Evolutionary conservation across 2,329 filamentous ascomycete species (phyloP), one percentile per base, ranked within the genome.

Genomic region (Cordyceps farinosa): DNA sequence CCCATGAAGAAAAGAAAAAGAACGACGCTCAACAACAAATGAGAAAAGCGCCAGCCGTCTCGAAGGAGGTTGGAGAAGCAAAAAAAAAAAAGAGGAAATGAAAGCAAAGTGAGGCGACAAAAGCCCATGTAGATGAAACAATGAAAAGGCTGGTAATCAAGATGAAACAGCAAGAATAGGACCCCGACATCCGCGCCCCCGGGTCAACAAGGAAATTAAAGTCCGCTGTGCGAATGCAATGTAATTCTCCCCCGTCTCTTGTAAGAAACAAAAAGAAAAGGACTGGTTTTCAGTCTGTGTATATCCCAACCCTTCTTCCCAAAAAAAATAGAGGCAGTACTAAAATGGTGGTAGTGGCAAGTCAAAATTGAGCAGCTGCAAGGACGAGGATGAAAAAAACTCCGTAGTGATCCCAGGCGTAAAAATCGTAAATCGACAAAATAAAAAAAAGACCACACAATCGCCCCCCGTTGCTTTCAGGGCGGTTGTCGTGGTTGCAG

Each of bases 391-490:
- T 22, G n/a, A 10, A 34, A n/a, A 48, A 30, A 56, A 62, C 60
- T 62, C 51, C 60, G 2, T 22, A n/a, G 3, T 50, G 15, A 50
- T 32, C 51, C 51, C 51, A 55, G 51, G 51, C 60, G 36, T 62
- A 55, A 55, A 50, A 48, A 22, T 62, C 60, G 52, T 62, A 32
- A 55, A 30, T 9, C 7, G 42, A 17, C 44, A 30, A 27, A 55
- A 48, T 13, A 34, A 45, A 50, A 62, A 62, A 13, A 42, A 27
- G 10, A 10, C 22, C 22, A 22, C 22, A 22, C 22, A 22, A 22
- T 22, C 22, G 22, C 22, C 22, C 1, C 22, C 22, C 22, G 1
- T 22, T 22, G 22, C 22, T 22, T 22, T 22, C 22, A 22, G 22
- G 22, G 22, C 22, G 22, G 22, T 22, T 22, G 22, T 22, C 22